Evolutionary conservation across 768 basidiomycete genomes (phyloP).

Genomic region (Xerocomellus chrysenteron): DNA sequence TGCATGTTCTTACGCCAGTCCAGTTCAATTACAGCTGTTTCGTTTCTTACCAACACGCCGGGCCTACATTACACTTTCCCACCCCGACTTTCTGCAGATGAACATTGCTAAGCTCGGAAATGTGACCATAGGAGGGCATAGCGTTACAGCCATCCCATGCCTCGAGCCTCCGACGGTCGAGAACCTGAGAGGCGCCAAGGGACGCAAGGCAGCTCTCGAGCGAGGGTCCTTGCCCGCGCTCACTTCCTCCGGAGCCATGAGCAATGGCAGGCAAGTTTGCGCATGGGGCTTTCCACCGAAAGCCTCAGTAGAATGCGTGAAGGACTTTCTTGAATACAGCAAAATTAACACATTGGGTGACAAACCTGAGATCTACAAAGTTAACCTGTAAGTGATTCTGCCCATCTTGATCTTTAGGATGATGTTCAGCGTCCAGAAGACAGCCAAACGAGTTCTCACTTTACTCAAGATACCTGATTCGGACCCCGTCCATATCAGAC

Average conservation of each 20-base stretch:
- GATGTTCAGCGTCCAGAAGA: constrained; percentile 24
- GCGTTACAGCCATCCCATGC: constrained; percentile 37
- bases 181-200: constrained; percentile 39
- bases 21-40: constrained; percentile 60
- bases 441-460: constrained; percentile 41
- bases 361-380: constrained; percentile 47
- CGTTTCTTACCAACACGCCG: constrained; percentile 59
- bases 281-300: constrained; percentile 62
- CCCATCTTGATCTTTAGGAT: not conserved
- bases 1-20: constrained; percentile 8
- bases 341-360: constrained; percentile 42
- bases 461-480: constrained; percentile 55
- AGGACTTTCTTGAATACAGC: constrained; percentile 42
- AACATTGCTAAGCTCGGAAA: constrained; percentile 44
- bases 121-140: constrained; percentile 46
- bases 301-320: constrained; percentile 35
- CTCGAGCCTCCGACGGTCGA: constrained; percentile 23
- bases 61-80: constrained; percentile 56
- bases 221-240: constrained; percentile 35
- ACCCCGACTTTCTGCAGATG: constrained; percentile 42
- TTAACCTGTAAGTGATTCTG: constrained; percentile 45
- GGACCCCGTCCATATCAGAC: constrained; percentile 56
- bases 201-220: constrained; percentile 39
- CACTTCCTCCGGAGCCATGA: constrained; percentile 54
- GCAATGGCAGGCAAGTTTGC: constrained; percentile 54